Evolutionary conservation across 1,284 basidiomycete species (phyloP), one percentile per base, ranked within the genome.

Genomic region (Ceratobasidium sp.): DNA sequence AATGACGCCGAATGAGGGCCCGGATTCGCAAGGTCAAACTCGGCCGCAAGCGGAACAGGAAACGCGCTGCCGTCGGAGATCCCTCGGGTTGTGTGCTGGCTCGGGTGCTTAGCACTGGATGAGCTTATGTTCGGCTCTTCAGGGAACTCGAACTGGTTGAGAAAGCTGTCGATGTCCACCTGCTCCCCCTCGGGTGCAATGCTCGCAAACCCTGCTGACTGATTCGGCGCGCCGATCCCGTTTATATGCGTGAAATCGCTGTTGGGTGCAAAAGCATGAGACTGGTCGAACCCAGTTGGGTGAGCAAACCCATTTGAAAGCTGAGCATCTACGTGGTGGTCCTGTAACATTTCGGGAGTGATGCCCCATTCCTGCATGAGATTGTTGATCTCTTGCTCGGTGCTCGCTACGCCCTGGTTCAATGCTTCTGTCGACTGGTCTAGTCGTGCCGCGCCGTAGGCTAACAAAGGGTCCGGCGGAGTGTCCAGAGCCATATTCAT

Each of bases 351-450:
- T 11, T 75, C 69, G 11, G 65, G 74, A n/a, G 59, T 81, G 27
- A 84, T 76, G 14, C 84, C 83, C 79, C 85, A 81, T 7, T 79
- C 80, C 54, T 83, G 79, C 39, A 86, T 83, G 16, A 86, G 80
- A 51, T 81, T 80, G 58, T 85, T 83, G 77, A 86, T 84, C 74
- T 81, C 82, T 75, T 83, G 82, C 74, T 85, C 83, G 13, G 86
- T 79, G 39, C 81, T 81, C 34, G 84, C 82, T 1, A 84, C 83
- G 34, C 83, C 83, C 13, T 77, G 77, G n/a, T 80, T 79, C 16
- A 85, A 81, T 8, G 78, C 80, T 13, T 81, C 78, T 0, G 84
- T 81, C 64, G 83, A 79, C 54, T 83, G 78, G 74, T 82, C 68
- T 19, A 72, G 22, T 22, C 68, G 39, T 16, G 68, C 46, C 16